Base-by-base conservation (phyloP, 768 basidiomycete genomes). In the Suillus brevipes region DNA sequence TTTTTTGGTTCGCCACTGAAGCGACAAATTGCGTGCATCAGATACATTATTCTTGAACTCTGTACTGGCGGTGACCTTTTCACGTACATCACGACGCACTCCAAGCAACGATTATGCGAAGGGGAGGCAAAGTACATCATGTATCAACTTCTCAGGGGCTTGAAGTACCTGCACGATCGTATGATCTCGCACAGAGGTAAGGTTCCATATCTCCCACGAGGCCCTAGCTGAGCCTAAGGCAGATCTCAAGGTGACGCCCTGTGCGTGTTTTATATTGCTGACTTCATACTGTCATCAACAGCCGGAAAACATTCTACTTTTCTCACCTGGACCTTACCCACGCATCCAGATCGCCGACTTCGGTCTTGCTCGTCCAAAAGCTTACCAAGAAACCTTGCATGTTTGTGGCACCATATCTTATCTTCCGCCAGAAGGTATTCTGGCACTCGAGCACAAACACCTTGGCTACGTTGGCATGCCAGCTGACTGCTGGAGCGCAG, bases 61-160 rank as follows among this genome's bases (percentile, higher is more conserved):
- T 93, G 90, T 70, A 93, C 92, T 0, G 92, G 92, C 12, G 92
- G 92, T 28, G 92, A 94, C 71, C 83, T 94, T n/a, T 94, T 94
- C 75, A 91, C 90, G 3, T 93, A 94, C 75, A 89, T 94, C 67
- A 87, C 85, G 18, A 87, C 82, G 63, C 83, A 87, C 65, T 78
- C 83, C 20, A 83, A 84, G 31, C 79, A 77, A 40, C 84, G 80
- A 63, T 80, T 94, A 20, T 87, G 86, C 66, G 90, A 93, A 78
- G 89, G 90, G 18, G 92, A 94, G 75, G 87, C 89, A 8, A 92
- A 93, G 76, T 94, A 91, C 72, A 87, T 92, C 61, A 90, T 90
- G 82, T 94, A 85, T 69, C 92, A 94, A 74, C 75, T 93, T 23
- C 76, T 93, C n/a, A 82, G 85, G 61, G 92, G 87, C 2, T 75